Percentiles rank a stretch among this genome's conserved stretches.
These are phyloP conservation scores for Microdochium trichocladiopsis DNA, from an alignment of 2,329 filamentous ascomycete genomes.

Conservation along the genomic window DNA sequence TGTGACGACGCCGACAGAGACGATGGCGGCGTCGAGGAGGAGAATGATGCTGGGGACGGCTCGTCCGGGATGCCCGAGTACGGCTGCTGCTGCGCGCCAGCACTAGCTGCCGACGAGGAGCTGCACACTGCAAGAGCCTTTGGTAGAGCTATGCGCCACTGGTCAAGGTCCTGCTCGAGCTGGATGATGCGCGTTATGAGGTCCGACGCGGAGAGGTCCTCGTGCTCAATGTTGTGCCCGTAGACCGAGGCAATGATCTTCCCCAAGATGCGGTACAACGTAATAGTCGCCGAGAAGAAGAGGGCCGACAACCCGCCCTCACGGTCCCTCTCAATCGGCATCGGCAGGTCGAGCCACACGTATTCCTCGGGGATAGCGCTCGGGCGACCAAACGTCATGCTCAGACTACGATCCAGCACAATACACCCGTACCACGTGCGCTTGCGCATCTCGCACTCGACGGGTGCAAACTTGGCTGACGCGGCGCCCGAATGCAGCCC, in stretches of 20 bases:
- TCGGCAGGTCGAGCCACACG: neutral
- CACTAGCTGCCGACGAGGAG: neutral
- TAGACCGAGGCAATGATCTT: neutral
- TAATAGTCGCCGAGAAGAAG: neutral
- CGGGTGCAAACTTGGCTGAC: neutral
- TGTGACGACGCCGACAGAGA: too few species aligned
- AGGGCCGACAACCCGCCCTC: neutral
- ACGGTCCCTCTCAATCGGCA: neutral
- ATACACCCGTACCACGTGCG: neutral
- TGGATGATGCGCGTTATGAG: neutral
- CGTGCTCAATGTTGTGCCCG: neutral
- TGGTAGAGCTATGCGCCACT: neutral
- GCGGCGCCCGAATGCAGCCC: neutral
- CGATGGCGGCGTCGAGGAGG: too few species aligned
- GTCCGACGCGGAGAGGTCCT: neutral
- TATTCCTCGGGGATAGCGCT: constrained; percentile 1
- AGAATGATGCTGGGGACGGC: too few species aligned
- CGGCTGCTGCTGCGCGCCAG: too few species aligned
- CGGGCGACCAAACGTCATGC: constrained; percentile 1
- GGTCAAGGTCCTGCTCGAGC: neutral
- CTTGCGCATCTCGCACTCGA: neutral
- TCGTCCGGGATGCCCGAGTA: too few species aligned
- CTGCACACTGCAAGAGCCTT: neutral
- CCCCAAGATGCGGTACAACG: neutral
- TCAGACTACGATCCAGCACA: neutral